Base-by-base conservation (phyloP, 306 rosid genomes). In the Hippophae tibetana region DNA sequence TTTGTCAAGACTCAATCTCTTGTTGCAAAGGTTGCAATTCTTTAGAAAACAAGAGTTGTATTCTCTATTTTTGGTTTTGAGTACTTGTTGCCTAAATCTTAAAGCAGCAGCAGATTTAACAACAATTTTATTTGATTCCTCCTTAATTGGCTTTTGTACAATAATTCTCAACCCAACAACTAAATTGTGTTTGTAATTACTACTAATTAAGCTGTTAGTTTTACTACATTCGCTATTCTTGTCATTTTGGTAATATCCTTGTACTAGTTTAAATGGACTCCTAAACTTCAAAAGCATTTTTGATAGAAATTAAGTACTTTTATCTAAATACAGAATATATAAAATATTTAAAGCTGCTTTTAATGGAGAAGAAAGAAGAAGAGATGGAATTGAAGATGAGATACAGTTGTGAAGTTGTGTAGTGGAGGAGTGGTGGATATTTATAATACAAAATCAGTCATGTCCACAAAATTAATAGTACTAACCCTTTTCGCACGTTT, bases 1-100 rank as follows among this genome's bases (percentile, higher is more conserved):
- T 65, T 74, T 69, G 5, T 81, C 80, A 27, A 64, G 81, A 57
- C 67, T 52, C 13, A 77, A 54, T 42, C 68, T 64, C 56, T 74
- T 74, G 76, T 74, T 47, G 83, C 86, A 81, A 23, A 81, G 55
- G 23, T 47, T 13, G 42, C 86, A 77, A 26, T 71, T 66, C 69
- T 77, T 81, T 10, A 77, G 78, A 69, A 74, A 74, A 47, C 69
- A 68, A n/a, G 64, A 65, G 42, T 69, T 67, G 23, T 11, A 31
- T 18, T 47, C 6, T 3, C 47, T 57, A 57, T 13, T 48, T 9
- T 11, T 56, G 8, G 27, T 56, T 9, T 49, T 10, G 47, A 69
- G 6, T 12, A 7, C 5, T 1, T 12, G 71, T 44, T 70, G 64
- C 8, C 56, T 69, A 25, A 56, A 27, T 64, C 75, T 77, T 45